phyloP scores from a whole-genome alignment of 345 rosid species.

The Combretum micranthum region DNA sequence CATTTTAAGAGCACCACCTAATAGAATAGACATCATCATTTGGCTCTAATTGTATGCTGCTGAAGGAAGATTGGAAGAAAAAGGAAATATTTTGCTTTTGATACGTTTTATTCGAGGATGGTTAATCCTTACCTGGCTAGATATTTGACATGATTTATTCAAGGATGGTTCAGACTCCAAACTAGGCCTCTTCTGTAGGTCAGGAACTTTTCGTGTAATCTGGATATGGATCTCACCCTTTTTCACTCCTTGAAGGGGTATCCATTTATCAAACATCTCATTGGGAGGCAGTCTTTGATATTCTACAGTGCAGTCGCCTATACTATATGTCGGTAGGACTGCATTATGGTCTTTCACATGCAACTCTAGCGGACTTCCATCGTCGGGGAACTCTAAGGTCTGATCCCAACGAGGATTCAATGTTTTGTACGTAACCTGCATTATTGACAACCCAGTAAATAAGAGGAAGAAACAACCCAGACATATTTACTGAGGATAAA shows the following conservation, averaged over 20 bases:
- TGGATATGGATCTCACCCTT: constrained; percentile 77
- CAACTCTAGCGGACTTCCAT: constrained; percentile 67
- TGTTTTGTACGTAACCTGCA: constrained; percentile 72
- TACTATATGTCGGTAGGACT: constrained; percentile 70
- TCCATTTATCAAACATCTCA: constrained; percentile 83
- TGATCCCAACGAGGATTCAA: constrained; percentile 83
- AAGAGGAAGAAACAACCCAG: background rate
- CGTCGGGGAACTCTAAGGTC: constrained; percentile 82
- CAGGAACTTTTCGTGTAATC: constrained; percentile 69
- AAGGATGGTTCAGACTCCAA: constrained; percentile 48
- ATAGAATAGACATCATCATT: background rate
- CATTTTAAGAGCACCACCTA: background rate
- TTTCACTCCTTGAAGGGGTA: constrained; percentile 93
- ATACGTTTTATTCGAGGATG: too few species aligned
- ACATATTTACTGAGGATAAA: too few species aligned
- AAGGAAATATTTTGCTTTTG: too few species aligned
- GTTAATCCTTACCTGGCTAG: constrained; percentile 36
- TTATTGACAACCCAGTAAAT: constrained; percentile 1
- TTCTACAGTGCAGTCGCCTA: constrained; percentile 80
- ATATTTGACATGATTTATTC: constrained; percentile 44
- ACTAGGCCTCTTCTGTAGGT: constrained; percentile 38
- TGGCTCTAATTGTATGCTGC: too few species aligned
- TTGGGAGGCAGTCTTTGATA: constrained; percentile 81
- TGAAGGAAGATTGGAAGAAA: too few species aligned
- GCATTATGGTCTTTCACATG: constrained; percentile 89